Evolutionary conservation across 83 land plant genomes (phyloP).

Genomic region (Picea engelmannii): DNA sequence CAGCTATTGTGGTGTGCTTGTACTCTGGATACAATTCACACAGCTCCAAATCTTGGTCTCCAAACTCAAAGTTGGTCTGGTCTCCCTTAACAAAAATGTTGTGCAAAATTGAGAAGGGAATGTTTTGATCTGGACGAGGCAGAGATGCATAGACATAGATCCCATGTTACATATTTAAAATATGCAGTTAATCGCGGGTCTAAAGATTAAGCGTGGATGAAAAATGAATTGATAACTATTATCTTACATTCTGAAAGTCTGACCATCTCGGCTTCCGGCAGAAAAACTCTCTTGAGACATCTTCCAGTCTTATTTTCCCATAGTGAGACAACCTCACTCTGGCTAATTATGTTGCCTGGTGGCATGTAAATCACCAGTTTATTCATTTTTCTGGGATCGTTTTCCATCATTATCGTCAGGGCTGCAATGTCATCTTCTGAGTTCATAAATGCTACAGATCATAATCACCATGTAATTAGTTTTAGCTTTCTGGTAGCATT

Average conservation of each 20-base stretch:
- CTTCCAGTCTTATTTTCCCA: conserved; percentile 39
- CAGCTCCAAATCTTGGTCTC: conserved; percentile 28
- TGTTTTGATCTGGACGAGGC: conserved; percentile 25
- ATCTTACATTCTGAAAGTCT: conserved; percentile 22
- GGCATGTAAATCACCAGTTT: conserved; percentile 17
- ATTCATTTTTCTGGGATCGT: conserved; percentile 23
- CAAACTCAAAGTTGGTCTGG: conserved; percentile 22
- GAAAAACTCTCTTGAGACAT: conserved; percentile 15
- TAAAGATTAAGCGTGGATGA: no score
- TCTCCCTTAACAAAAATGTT: conserved; percentile 28
- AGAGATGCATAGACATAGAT: conserved; percentile 16
- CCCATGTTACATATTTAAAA: neutral
- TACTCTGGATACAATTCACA: conserved; percentile 31
- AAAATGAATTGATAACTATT: neutral
- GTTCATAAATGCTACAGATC: conserved; percentile 24
- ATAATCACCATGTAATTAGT: neutral
- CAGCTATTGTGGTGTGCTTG: conserved; percentile 18
- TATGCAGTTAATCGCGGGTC: no score
- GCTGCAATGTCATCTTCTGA: conserved; percentile 33
- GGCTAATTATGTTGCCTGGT: conserved; percentile 25
- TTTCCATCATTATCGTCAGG: conserved; percentile 20
- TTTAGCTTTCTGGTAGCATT: no score
- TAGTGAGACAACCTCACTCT: conserved; percentile 21
- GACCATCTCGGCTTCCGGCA: conserved; percentile 24
- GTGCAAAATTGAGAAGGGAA: conserved; percentile 27